Base-by-base conservation (phyloP, 176 grass and related monocot genomes). In the Aegilops sharonensis region DNA sequence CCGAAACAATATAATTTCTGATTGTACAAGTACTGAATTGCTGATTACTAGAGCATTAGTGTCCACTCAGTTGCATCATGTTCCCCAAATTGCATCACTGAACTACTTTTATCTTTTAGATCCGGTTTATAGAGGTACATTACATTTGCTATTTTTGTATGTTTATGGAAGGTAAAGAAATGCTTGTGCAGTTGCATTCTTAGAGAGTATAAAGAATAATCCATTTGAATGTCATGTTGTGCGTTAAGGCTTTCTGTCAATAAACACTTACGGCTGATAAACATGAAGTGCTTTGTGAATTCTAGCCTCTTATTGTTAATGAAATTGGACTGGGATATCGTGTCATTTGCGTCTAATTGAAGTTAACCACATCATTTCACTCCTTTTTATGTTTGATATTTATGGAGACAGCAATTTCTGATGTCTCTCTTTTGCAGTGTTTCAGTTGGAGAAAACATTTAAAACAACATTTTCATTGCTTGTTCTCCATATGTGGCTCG, bases 391-490 rank as follows among this genome's bases (percentile, higher is more conserved):
- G 34, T 21, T 39, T 74, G 64, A 77, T 24, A 88, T 87, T 72
- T 85, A 64, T 80, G 65, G 18, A 64, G 14, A 59, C 5, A 8
- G 0, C 65, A 75, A 78, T 52, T 85, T 85, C 47, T 84, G 36
- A 40, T 70, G 79, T 70, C 60, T 75, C 29, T 45, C 50, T 81
- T 88, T 91, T 88, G 85, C 92, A 99, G 97, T 94, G 77, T 99
- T 96, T 93, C 85, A 94, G 84, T 87, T 99, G 94, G 97, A 99
- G 86, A 96, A 96, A 93, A 96, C 97, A 80, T 99, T 99, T 85
- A 99, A 96, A 86, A 99, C 97, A 73, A 99, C 97, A 74, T 96
- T 96, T 94, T 92, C 94, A 3, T 88, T 99, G 81, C 97, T 99
- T 88, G 90, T 96, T 82, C 97, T 99, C 71, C 92, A 99, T 82